Evolutionary conservation across 345 rosid genomes (phyloP), one percentile per base, ranked within the genome.

Genomic region (Aurinia saxatilis): DNA sequence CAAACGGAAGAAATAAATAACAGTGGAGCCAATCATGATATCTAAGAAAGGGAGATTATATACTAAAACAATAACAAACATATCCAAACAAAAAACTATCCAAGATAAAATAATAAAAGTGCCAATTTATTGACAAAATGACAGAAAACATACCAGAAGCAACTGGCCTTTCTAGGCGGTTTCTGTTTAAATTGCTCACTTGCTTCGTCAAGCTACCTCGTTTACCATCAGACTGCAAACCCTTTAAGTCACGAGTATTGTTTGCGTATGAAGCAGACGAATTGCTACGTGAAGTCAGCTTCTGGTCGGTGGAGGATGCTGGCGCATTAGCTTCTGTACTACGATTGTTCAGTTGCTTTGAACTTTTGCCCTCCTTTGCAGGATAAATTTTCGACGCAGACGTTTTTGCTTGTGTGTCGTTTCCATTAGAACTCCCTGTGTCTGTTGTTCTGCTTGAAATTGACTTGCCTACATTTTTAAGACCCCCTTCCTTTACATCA

Each of bases 381-480:
- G 61, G 80, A 73, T 83, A 50, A 50, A 65, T 57, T 69, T 78
- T 84, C 27, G 95, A 68, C 5, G 86, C 49, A 60, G 67, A 67
- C 73, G 67, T 50, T 77, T 78, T 86, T 66, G 77, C 75, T 69
- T 79, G 85, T 27, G 89, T 75, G 62, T 83, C 96, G 19, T 58
- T 63, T 46, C 83, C 65, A 76, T 57, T 71, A 66, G 80, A 56
- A 52, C 71, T 78, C 14, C 82, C 82, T 30, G 75, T 38, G 56
- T 70, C 83, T 62, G 78, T 45, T 13, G 74, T 73, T 76, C 82
- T 86, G 66, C 86, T 88, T 67, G 96, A 83, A 78, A 78, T 73
- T 0, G 91, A 82, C 73, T 84, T 95, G 73, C 81, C 75, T 57
- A 88, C 66, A 64, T 70, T 60, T 77, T 82, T 83, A 65, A 54